Evolutionary conservation across 2,329 filamentous ascomycete species (phyloP).

Genomic region (Epichloe amarillans): DNA sequence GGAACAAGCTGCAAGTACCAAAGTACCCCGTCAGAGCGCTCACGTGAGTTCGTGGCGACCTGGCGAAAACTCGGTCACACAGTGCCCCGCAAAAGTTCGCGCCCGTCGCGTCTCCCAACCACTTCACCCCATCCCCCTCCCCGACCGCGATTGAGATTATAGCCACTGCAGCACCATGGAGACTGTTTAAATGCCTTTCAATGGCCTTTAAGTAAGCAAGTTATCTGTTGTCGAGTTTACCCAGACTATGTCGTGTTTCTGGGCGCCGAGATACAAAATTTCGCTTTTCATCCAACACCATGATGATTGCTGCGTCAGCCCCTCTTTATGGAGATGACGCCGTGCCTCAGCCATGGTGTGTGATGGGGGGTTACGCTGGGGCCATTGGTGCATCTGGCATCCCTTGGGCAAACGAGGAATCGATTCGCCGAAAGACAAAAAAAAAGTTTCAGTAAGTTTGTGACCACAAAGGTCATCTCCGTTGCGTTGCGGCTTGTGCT

Average conservation of each 20-base stretch:
- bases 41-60: conserved; percentile 32
- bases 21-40: conserved; percentile 9
- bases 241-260: conserved; percentile 9
- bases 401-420: conserved; percentile 2
- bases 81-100: conserved; percentile 24
- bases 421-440: not conserved
- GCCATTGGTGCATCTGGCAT: not conserved
- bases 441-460: not conserved
- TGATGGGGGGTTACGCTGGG: conserved; percentile 1
- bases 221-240: conserved; percentile 10
- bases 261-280: conserved; percentile 10
- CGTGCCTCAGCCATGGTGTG: conserved; percentile 7
- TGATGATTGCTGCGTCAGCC: conserved; percentile 9
- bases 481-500: not conserved
- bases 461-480: not conserved
- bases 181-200: conserved; percentile 2
- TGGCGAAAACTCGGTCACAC: conserved; percentile 22
- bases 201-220: conserved; percentile 3
- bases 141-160: conserved; percentile 10
- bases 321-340: conserved; percentile 11
- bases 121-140: conserved; percentile 27
- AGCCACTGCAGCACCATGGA: conserved; percentile 16
- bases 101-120: conserved; percentile 30
- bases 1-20: not conserved
- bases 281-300: conserved; percentile 2